Base-by-base conservation (phyloP, 352 stramenopile species). In the Thalassiosira hispida region DNA sequence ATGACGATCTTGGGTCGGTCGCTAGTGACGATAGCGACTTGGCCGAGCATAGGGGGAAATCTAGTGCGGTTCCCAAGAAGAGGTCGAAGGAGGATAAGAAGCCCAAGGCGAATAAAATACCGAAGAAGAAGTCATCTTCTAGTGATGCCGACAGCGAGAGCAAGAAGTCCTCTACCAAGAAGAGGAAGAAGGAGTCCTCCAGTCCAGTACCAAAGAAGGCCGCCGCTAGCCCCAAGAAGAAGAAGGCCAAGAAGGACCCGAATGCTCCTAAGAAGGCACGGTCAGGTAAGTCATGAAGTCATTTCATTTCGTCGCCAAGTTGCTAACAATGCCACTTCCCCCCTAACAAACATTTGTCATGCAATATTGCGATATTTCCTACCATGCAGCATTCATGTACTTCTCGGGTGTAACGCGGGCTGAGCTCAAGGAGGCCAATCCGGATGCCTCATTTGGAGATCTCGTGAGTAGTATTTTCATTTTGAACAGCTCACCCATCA, bases 201-300 rank as follows among this genome's bases (percentile, higher is more conserved):
- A 27, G 23, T 20, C 53, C 59, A 33, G 60, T 23, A n/a, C n/a
- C n/a, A n/a, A n/a, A n/a, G 14, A 76, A 73, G 23, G 73, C 84
- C 5, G 67, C 86, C 1, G 83, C 93, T 0, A 79, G 89, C 9
- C 77, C 93, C 0, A 4, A 14, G 0, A 66, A 60, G 49, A 85
- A 86, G 53, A 86, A 85, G 27, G 66, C 95, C 79, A 97, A 97
- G 84, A 98, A 97, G 78, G 95, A 97, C 79, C 94, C 94, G 3
- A 96, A 97, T 76, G 94, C 94, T 2, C 95, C 95, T 6, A 97
- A 97, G 89, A 94, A 94, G 68, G 86, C 93, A 52, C 84, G 94
- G 64, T 96, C 56, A 92, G 14, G 91, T 65, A 38, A 65, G 38
- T 52, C n/a, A n/a, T n/a, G n/a, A n/a, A n/a, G n/a, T n/a, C n/a